Evolutionary conservation across 2,329 filamentous ascomycete genomes (phyloP).

Genomic region (Fusarium coicis): DNA sequence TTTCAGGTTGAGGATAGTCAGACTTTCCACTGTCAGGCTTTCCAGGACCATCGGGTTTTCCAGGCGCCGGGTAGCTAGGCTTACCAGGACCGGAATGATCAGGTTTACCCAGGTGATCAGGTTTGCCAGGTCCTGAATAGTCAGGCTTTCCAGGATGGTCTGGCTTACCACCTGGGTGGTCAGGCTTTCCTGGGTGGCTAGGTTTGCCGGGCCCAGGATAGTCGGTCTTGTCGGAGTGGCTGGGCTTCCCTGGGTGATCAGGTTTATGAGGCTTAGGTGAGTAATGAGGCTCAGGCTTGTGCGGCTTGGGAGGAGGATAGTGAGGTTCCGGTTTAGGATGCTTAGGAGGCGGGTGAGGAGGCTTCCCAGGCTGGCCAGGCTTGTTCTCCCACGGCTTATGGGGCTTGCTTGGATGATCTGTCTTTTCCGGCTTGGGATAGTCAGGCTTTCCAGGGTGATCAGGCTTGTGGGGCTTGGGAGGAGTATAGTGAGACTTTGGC

Average conservation of each 20-base stretch:
- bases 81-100: too few species aligned
- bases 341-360: background rate
- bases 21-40: too few species aligned
- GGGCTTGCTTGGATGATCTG: background rate
- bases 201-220: background rate
- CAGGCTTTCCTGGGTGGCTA: background rate
- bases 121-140: background rate
- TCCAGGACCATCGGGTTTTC: background rate
- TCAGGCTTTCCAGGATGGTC: background rate
- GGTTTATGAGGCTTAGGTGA: background rate
- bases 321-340: background rate
- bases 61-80: fast-evolving
- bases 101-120: background rate
- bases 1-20: background rate
- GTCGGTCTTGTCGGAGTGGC: background rate
- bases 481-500: background rate
- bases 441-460: background rate
- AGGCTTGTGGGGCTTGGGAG: background rate
- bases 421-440: background rate
- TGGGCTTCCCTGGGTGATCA: background rate
- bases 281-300: background rate
- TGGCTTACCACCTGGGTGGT: too few species aligned
- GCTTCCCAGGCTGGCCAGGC: background rate
- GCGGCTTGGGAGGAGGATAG: background rate
- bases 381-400: background rate